Evolutionary conservation across 805 yeast genomes (phyloP).

Genomic region (Yarrowia deformans): DNA sequence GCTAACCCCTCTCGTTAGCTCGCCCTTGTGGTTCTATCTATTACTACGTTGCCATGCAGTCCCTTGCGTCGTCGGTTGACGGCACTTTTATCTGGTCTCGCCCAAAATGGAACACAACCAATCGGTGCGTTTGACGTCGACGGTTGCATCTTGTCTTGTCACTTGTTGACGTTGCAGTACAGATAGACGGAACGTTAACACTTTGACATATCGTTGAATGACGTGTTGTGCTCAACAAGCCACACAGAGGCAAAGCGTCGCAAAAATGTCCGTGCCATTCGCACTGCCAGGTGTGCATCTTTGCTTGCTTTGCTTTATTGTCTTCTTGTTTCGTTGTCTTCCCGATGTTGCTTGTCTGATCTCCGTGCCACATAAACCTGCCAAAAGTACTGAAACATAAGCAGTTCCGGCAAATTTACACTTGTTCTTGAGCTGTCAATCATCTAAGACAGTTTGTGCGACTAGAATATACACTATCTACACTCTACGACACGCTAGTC

Average conservation of each 20-base stretch:
- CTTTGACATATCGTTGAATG: background rate
- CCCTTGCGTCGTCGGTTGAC: conserved; percentile 36
- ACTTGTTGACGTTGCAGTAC: background rate
- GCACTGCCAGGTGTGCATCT: background rate
- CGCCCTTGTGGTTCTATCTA: conserved; percentile 9
- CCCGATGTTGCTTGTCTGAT: background rate
- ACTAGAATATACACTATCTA: conserved; percentile 34
- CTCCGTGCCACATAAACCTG: background rate
- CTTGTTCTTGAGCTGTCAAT: background rate
- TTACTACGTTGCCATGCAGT: conserved; percentile 27
- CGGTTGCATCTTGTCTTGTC: conserved; percentile 12
- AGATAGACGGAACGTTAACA: conserved; percentile 1
- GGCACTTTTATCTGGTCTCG: background rate
- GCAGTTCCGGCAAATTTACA: background rate
- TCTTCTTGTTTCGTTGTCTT: too few relatives aligned
- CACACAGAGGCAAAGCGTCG: background rate
- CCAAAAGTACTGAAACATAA: background rate
- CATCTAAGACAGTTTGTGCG: conserved; percentile 12
- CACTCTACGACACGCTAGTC: conserved; percentile 25
- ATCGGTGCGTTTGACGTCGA: conserved; percentile 3
- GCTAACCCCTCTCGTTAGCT: conserved; percentile 28
- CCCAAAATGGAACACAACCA: background rate
- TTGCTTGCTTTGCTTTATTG: background rate
- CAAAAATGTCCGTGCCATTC: background rate
- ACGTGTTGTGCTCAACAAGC: conserved; percentile 1